phyloP scores from a whole-genome alignment of 2,329 filamentous ascomycete genomes.

The Pseudogymnoascus sp. region DNA sequence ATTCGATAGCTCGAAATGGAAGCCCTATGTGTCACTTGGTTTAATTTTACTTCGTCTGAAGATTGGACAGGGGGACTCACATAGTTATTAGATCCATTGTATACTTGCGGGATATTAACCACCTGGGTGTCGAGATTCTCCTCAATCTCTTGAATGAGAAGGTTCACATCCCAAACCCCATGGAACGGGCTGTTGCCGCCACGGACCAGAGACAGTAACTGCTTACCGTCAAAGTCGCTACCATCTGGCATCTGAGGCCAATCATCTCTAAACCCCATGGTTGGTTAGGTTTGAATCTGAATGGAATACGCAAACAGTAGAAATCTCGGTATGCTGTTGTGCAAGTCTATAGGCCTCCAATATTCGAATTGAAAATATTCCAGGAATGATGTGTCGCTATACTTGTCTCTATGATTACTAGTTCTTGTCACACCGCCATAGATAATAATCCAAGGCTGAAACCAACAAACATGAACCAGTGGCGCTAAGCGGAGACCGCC shows the following conservation, averaged over 20 bases:
- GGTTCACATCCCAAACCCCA: conserved; percentile 19
- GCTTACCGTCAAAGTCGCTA: conserved; percentile 9
- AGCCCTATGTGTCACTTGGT: conserved; percentile 10
- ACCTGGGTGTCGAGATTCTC: conserved; percentile 17
- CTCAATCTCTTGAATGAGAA: conserved; percentile 25
- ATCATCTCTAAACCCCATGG: neutral
- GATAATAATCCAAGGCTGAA: neutral
- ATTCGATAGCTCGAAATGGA: too few relatives aligned
- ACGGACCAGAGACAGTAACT: conserved; percentile 14
- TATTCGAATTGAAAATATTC: neutral
- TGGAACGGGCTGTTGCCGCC: conserved; percentile 22
- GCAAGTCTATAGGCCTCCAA: neutral
- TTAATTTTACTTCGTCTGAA: neutral
- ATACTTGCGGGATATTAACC: conserved; percentile 20
- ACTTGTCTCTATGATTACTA: neutral
- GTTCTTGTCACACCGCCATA: neutral
- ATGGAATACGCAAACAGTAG: neutral
- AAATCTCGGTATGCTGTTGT: neutral
- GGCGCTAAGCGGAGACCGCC: too few relatives aligned
- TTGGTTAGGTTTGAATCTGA: neutral
- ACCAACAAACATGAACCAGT: neutral
- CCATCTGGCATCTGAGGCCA: neutral
- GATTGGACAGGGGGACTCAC: conserved; percentile 13
- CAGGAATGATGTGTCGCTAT: neutral
- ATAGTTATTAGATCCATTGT: conserved; percentile 24